Percentiles rank a stretch among this genome's conserved stretches.
phyloP scores from a whole-genome alignment of 169 alveolate species.

The Cryptosporidium xiaoi region DNA sequence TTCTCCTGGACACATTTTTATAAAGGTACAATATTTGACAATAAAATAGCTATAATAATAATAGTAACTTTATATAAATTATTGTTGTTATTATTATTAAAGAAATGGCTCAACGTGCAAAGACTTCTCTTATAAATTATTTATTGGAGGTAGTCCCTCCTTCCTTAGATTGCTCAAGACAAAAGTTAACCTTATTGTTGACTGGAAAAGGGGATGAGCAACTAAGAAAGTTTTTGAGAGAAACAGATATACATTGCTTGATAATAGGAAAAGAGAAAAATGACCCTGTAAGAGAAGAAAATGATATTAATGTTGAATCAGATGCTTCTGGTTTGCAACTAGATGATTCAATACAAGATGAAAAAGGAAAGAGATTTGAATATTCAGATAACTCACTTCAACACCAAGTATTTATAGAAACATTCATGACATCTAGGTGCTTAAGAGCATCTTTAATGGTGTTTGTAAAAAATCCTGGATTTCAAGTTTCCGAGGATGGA shows the following conservation, averaged over 20 bases:
- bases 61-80: neutral
- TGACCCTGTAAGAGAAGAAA: slow-evolving; percentile 45
- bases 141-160: slow-evolving; percentile 86
- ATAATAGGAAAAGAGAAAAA: slow-evolving; percentile 82
- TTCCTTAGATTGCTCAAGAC: slow-evolving; percentile 83
- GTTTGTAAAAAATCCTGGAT: slow-evolving; percentile 78
- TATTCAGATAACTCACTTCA: slow-evolving; percentile 40
- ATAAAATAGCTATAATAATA: neutral
- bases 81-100: neutral
- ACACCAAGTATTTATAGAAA: slow-evolving; percentile 54
- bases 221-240: slow-evolving; percentile 80
- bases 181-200: slow-evolving; percentile 81
- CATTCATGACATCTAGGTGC: slow-evolving; percentile 69
- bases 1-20: too few relatives aligned
- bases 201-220: slow-evolving; percentile 81
- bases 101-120: slow-evolving; percentile 79
- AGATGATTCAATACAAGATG: slow-evolving; percentile 17
- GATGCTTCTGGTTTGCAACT: slow-evolving; percentile 7
- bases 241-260: slow-evolving; percentile 79
- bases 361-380: slow-evolving; percentile 31
- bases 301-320: neutral
- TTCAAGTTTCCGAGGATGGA: slow-evolving; percentile 75
- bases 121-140: slow-evolving; percentile 82
- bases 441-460: slow-evolving; percentile 74
- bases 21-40: too few relatives aligned